Evolutionary conservation across 2,329 filamentous ascomycete genomes (phyloP).

Genomic region (Magnaporthiopsis rhizophila): DNA sequence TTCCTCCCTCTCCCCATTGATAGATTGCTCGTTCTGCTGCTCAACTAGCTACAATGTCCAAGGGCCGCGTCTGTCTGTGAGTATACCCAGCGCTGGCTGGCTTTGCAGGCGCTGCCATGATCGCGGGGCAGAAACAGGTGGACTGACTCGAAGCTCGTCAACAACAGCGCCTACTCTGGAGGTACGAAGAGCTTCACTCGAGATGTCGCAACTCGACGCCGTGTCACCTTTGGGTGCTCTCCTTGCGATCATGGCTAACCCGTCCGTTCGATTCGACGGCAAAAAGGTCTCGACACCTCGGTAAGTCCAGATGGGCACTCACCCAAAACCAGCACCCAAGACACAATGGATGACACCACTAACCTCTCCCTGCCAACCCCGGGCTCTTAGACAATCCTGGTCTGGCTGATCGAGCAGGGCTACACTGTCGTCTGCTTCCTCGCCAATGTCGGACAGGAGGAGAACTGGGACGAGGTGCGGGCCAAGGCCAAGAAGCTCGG

Average conservation of each 20-base stretch:
- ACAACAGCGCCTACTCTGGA: slow-evolving; percentile 8
- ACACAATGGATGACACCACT: too few species aligned
- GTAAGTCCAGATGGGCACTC: not conserved
- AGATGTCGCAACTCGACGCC: not conserved
- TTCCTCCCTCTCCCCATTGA: not conserved
- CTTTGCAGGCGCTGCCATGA: not conserved
- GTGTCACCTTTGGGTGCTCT: not conserved
- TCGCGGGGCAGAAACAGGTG: not conserved
- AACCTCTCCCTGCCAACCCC: too few species aligned
- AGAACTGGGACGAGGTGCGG: slow-evolving; percentile 66
- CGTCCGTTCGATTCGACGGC: not conserved
- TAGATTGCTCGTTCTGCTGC: not conserved
- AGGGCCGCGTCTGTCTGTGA: slow-evolving; percentile 6
- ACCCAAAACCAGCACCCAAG: too few species aligned
- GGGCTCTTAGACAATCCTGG: slow-evolving; percentile 2
- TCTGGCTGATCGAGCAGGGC: slow-evolving; percentile 8
- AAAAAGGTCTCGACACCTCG: slow-evolving; percentile 7
- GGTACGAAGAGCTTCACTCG: slow-evolving; percentile 1
- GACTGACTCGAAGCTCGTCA: slow-evolving; percentile 3
- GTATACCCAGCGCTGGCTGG: not conserved
- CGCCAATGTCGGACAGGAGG: slow-evolving; percentile 68
- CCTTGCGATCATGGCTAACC: not conserved
- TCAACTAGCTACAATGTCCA: slow-evolving; percentile 5
- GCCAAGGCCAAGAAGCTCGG: slow-evolving; percentile 55
- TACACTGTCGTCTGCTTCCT: slow-evolving; percentile 51